Percentiles rank a stretch among this genome's conserved stretches.
Evolutionary conservation across 2,329 filamentous ascomycete genomes (phyloP).

Genomic region (Ambrosiella cleistominuta): DNA sequence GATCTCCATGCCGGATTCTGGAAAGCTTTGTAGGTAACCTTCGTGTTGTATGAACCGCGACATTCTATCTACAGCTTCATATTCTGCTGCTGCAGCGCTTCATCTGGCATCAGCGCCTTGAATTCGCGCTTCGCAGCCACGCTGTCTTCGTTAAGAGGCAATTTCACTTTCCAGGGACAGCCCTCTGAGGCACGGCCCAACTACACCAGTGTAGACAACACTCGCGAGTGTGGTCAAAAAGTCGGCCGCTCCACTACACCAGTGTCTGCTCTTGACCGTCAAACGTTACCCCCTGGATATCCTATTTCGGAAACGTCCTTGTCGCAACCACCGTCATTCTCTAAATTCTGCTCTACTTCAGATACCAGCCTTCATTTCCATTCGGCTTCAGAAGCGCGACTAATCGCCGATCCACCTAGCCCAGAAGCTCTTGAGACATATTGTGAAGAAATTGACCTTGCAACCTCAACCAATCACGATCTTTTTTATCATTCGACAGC

Average conservation of each 20-base stretch:
- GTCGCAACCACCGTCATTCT: constrained; percentile 42
- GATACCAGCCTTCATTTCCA: constrained; percentile 18
- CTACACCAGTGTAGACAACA: neutral
- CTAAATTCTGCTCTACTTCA: constrained; percentile 21
- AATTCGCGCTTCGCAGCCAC: constrained; percentile 21
- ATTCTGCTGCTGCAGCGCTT: neutral
- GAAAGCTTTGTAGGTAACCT: too few species aligned
- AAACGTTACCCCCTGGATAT: constrained; percentile 40
- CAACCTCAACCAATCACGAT: constrained; percentile 13
- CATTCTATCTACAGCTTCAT: neutral
- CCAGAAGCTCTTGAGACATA: constrained; percentile 9
- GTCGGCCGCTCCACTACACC: constrained; percentile 1
- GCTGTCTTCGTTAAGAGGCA: constrained; percentile 22
- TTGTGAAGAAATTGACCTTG: neutral
- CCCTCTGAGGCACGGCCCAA: constrained; percentile 11
- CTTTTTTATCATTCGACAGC: constrained; percentile 1
- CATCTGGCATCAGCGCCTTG: neutral
- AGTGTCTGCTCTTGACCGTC: constrained; percentile 4
- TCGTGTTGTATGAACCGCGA: too few species aligned
- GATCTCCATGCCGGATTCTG: too few species aligned
- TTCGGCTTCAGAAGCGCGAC: constrained; percentile 19
- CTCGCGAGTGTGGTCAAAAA: neutral
- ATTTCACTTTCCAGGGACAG: constrained; percentile 6
- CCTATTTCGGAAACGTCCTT: constrained; percentile 37
- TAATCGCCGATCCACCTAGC: constrained; percentile 17